Conservation (phyloP, 2,329 filamentous ascomycete species). For the Claviceps purpurea region DNA sequence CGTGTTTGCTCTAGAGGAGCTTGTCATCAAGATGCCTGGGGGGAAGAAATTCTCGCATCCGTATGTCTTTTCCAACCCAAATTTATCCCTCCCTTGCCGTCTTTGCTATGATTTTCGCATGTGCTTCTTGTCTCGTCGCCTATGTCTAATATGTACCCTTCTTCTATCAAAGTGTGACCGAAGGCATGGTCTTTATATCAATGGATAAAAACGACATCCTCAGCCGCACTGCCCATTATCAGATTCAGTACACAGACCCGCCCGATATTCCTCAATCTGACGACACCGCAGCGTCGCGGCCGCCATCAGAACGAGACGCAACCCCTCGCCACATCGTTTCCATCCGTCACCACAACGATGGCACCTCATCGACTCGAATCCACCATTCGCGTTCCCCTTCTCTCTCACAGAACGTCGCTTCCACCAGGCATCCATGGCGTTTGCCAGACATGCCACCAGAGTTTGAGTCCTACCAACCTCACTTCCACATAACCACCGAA, state of each 20-base stretch:
- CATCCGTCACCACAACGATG: conserved; percentile 38
- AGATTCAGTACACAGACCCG: conserved; percentile 47
- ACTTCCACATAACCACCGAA: conserved; percentile 44
- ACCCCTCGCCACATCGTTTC: conserved; percentile 29
- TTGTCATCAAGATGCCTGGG: conserved; percentile 77
- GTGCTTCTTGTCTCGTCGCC: background rate
- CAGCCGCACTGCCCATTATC: conserved; percentile 58
- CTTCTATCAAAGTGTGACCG: conserved; percentile 50
- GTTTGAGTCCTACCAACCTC: conserved; percentile 33
- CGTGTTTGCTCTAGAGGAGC: conserved; percentile 69
- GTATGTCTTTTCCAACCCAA: conserved; percentile 39
- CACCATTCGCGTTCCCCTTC: conserved; percentile 2
- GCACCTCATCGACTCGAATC: conserved; percentile 21
- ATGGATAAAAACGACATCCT: conserved; percentile 73
- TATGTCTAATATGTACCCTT: background rate
- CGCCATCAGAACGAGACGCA: conserved; percentile 12
- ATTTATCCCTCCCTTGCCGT: background rate
- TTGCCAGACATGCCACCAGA: conserved; percentile 44
- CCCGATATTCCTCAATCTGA: conserved; percentile 3
- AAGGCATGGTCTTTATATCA: conserved; percentile 83
- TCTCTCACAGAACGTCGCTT: conserved; percentile 21
- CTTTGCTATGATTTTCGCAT: background rate
- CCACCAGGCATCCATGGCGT: conserved; percentile 31
- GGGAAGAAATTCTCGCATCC: conserved; percentile 66
- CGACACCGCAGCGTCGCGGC: background rate